These are phyloP conservation scores for Podaxis rugospora DNA, from an alignment of 768 basidiomycete genomes.

Conservation along the genomic window DNA sequence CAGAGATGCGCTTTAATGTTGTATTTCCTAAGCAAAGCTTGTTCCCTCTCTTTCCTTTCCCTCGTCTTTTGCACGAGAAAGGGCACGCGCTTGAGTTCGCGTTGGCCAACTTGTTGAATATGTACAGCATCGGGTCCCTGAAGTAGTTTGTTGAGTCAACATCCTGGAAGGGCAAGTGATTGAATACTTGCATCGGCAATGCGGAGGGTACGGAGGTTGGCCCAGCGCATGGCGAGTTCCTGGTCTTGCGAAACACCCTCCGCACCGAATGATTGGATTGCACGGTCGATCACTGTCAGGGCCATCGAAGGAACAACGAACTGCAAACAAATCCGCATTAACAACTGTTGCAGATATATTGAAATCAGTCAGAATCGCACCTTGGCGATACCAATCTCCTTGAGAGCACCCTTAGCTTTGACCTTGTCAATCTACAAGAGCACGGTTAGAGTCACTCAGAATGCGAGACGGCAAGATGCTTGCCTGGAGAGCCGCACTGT, in stretches of 20 bases:
- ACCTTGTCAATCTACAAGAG: conserved; percentile 74
- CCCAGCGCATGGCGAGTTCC: conserved; percentile 73
- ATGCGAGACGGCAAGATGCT: conserved; percentile 6
- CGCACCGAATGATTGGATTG: conserved; percentile 95
- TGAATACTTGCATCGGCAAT: conserved; percentile 68
- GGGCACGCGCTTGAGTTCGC: conserved; percentile 78
- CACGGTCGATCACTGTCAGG: conserved; percentile 83
- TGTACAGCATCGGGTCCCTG: conserved; percentile 88
- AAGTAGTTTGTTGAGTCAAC: conserved; percentile 7
- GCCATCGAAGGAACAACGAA: conserved; percentile 95
- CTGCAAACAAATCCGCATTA: conserved; percentile 34
- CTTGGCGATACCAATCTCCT: conserved; percentile 98
- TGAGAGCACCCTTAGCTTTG: conserved; percentile 90
- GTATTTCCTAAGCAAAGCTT: conserved; percentile 52
- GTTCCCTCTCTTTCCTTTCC: conserved; percentile 58
- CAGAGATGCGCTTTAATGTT: conserved; percentile 58
- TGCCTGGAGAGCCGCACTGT: conserved; percentile 87
- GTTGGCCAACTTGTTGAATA: conserved; percentile 90
- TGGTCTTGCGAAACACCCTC: conserved; percentile 93
- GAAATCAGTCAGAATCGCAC: conserved; percentile 32
- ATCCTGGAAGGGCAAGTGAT: conserved; percentile 2
- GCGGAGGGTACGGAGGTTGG: conserved; percentile 80
- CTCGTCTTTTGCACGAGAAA: conserved; percentile 49
- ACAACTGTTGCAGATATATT: not conserved
- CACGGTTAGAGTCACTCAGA: not conserved